A percentile compares a stretch with the other conserved stretches of the same genome.
These are phyloP conservation scores for Phytopythium boreale DNA, from an alignment of 352 stramenopile species.

Conservation along the genomic window DNA sequence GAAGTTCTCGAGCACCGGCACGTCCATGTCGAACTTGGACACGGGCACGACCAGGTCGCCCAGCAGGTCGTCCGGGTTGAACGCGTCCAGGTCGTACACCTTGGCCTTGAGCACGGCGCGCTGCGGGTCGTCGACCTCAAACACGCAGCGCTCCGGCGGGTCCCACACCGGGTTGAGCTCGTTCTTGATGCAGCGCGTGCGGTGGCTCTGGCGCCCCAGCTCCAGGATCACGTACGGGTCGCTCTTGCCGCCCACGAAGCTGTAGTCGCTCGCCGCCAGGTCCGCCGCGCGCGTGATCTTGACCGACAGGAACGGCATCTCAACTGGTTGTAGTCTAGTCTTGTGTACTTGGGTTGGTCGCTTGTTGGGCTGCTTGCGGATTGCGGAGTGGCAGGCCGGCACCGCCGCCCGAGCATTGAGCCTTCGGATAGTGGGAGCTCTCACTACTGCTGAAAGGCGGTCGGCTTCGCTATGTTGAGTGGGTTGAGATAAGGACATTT, in stretches of 20 bases:
- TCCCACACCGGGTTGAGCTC: slow-evolving; percentile 65
- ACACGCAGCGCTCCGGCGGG: slow-evolving; percentile 57
- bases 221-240: slow-evolving; percentile 73
- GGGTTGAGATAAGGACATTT: not conserved
- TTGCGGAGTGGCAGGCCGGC: not conserved
- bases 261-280: slow-evolving; percentile 61
- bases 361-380: not conserved
- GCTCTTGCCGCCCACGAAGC: slow-evolving; percentile 52
- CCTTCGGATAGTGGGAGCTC: not conserved
- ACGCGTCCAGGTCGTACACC: slow-evolving; percentile 65
- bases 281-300: slow-evolving; percentile 44
- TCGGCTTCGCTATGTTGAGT: not conserved
- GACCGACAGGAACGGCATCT: slow-evolving; percentile 52
- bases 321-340: not conserved
- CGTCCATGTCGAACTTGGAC: slow-evolving; percentile 41
- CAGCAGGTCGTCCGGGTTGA: slow-evolving; percentile 66
- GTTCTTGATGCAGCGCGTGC: slow-evolving; percentile 60
- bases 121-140: slow-evolving; percentile 38
- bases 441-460: no score
- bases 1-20: slow-evolving; percentile 49
- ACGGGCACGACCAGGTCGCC: slow-evolving; percentile 49
- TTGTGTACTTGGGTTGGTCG: not conserved
- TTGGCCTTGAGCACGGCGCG: slow-evolving; percentile 47
- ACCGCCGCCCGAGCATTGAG: not conserved
- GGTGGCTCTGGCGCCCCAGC: slow-evolving; percentile 42